Evolutionary conservation across 179 eudicot species (phyloP), one percentile per base, ranked within the genome.

Genomic region (Corrigiola litoralis): DNA sequence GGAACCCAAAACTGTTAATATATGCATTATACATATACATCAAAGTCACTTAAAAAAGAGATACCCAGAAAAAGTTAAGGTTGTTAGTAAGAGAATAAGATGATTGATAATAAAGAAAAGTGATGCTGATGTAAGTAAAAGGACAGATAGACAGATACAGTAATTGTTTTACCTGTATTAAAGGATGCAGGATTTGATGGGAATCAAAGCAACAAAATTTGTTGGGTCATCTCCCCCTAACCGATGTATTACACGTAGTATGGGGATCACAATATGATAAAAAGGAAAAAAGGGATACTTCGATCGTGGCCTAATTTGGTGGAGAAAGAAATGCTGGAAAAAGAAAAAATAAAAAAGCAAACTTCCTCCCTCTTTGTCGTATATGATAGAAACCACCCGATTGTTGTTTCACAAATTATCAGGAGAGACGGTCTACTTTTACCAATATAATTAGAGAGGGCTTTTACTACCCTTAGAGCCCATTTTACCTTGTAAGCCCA

Each of bases 211-310:
- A n/a, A 36, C 23, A 23, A 28, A 25, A 28, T 38, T 52, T 53
- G 20, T 23, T 44, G 11, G 51, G 17, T 17, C 20, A 17, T 44
- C 20, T 36, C n/a, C 7, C 36, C 55, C 16, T 32, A 64, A 50
- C 58, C 23, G 58, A 64, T 37, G 68, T 49, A 51, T 38, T 64
- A 42, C 68, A 64, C 68, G 58, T 64, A 49, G 68, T 64, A 64
- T 38, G 48, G 36, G 51, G 31, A 40, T 21, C 44, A 2, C 4
- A 50, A 11, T 21, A 10, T 25, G 10, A 41, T 9, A 8, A 2
- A 4, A 10, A 21, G 4, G 2, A 59, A 23, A 6, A 3, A 20
- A 7, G 21, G 25, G 4, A 27, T 3, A 6, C 11, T 18, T 57
- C 64, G 27, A 59, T 59, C 36, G 49, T 40, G 64, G 37, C 64